These are phyloP conservation scores for Tricholoma matsutake DNA, from an alignment of 768 basidiomycete genomes.

Conservation along the genomic window DNA sequence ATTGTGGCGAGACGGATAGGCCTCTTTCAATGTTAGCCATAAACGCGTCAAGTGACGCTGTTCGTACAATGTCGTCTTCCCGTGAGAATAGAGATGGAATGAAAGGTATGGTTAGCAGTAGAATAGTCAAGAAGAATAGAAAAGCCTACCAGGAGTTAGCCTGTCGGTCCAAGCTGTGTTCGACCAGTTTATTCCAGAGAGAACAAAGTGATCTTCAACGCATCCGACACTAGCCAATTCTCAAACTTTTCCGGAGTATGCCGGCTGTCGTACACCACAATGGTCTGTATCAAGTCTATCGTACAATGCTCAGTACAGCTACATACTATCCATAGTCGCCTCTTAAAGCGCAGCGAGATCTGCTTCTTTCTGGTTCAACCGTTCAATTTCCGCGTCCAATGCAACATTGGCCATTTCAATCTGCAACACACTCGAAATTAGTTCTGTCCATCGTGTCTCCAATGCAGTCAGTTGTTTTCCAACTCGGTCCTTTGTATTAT, in stretches of 20 bases:
- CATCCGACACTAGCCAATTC: constrained; percentile 11
- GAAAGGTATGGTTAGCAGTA: not conserved
- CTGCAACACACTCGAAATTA: constrained; percentile 87
- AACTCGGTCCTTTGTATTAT: constrained; percentile 54
- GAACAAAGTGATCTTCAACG: constrained; percentile 15
- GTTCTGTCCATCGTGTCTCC: constrained; percentile 90
- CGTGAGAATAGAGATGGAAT: constrained; percentile 13
- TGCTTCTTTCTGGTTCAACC: constrained; percentile 54
- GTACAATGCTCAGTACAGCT: not conserved
- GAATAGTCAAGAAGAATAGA: not conserved
- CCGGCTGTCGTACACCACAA: constrained; percentile 5
- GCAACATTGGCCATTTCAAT: constrained; percentile 95
- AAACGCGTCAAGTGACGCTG: constrained; percentile 74
- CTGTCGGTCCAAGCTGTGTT: constrained; percentile 34
- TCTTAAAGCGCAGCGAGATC: constrained; percentile 50
- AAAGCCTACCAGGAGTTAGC: constrained; percentile 28
- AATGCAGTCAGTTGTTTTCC: constrained; percentile 78
- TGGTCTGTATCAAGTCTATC: not conserved
- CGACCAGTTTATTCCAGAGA: constrained; percentile 31
- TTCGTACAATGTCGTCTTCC: constrained; percentile 33
- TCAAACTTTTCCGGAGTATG: constrained; percentile 12
- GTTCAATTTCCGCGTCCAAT: constrained; percentile 75
- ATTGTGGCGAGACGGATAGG: constrained; percentile 42
- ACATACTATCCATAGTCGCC: too few species aligned
- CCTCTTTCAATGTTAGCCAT: constrained; percentile 68